Percentiles rank a stretch among this genome's conserved stretches.
Evolutionary conservation across 1,284 basidiomycete species (phyloP).

Genomic region (Boletus sp.): DNA sequence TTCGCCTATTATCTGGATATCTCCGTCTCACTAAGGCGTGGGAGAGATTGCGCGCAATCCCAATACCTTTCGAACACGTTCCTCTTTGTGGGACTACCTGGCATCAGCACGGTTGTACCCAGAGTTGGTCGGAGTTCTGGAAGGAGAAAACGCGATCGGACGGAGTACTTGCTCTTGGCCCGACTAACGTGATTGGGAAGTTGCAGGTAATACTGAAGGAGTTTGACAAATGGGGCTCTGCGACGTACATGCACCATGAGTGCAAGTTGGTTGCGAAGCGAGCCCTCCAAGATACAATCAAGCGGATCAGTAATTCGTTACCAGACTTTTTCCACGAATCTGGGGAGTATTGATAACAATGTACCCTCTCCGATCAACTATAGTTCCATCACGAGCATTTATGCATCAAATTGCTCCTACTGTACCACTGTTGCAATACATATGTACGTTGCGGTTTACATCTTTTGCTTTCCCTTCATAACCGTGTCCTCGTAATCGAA

Average conservation of each 20-base stretch:
- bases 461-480: conserved; percentile 27
- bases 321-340: conserved; percentile 53
- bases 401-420: neutral
- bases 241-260: conserved; percentile 70
- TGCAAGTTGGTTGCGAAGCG: conserved; percentile 55
- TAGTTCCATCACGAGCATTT: neutral
- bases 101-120: conserved; percentile 64
- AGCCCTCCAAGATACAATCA: conserved; percentile 50
- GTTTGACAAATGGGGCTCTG: conserved; percentile 62
- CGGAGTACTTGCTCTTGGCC: conserved; percentile 48
- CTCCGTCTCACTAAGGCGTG: conserved; percentile 59
- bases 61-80: conserved; percentile 57
- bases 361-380: neutral
- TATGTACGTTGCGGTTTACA: conserved; percentile 9
- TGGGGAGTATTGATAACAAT: conserved; percentile 28
- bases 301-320: conserved; percentile 49
- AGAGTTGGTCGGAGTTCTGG: conserved; percentile 67
- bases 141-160: conserved; percentile 63
- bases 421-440: neutral
- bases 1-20: conserved; percentile 61
- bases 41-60: conserved; percentile 54
- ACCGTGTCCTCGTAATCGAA: conserved; percentile 27
- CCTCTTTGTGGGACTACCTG: conserved; percentile 58
- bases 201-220: conserved; percentile 56
- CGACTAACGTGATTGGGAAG: conserved; percentile 61